Base-by-base conservation (phyloP, 108 stramenopile genomes). In the Nitzschia sp. region DNA sequence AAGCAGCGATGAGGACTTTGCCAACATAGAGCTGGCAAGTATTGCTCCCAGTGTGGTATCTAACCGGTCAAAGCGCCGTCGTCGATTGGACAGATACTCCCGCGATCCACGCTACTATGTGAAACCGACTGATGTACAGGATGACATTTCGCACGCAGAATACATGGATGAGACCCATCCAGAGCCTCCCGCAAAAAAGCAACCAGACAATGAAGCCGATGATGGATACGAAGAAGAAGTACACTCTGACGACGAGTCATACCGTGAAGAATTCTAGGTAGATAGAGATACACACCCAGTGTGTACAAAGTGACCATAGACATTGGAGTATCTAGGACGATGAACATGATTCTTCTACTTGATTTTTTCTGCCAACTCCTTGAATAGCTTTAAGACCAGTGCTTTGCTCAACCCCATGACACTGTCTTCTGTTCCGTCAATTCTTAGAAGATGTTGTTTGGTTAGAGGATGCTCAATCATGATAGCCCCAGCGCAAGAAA, bases 401-500 rank as follows among this genome's bases (percentile, higher is more conserved):
- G 69, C 81, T 67, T 89, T 86, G 62, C 88, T 89, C 50, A 89
- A 58, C 10, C 92, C 92, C 92, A 93, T 89, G 53, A 93, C 89
- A 65, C 83, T 82, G 67, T 93, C 89, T 65, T 88, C 84, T 0
- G 92, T 86, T 29, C 92, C 92, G 64, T 93, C 92, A 73, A 93
- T 93, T 0, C 75, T 61, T 11, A 79, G 77, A 10, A 93, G 48
- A 66, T 87, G 80, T 51, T 84, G 67, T 51, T 72, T 57, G 8
- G 85, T 84, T 29, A 90, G 60, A n/a, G 85, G 81, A 75, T 93
- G 92, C 57, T 93, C 92, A 53, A 89, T 82, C 92, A 93, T 93
- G 25, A 93, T 70, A 20, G 87, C 92, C 14, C 92, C 92, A 8
- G 92, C 92, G 70, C 92, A 93, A 9, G 63, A 67, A 46, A 93